Evolutionary conservation across 1,284 basidiomycete genomes (phyloP), one percentile per base, ranked within the genome.

Genomic region (Pseudozyma sp.): DNA sequence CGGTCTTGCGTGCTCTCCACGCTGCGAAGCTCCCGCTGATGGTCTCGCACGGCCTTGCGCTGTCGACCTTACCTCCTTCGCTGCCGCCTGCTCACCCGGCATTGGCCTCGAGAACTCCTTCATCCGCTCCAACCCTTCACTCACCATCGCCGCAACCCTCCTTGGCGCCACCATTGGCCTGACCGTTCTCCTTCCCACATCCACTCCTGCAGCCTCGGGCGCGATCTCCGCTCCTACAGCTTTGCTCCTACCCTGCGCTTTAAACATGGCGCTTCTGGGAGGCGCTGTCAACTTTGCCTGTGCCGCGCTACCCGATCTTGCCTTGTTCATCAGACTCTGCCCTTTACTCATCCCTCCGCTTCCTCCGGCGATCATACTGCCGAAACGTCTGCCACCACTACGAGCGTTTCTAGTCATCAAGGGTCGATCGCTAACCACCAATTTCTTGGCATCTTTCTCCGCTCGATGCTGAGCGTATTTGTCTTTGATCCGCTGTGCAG

Each of bases 401-500:
- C 70, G 44, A 10, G 64, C 58, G 3, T 34, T 52, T 11, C 65
- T 60, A 0, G 35, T 38, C 62, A 70, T 62, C 35, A 75, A 35
- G 43, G 68, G 60, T 7, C 68, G 49, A 52, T 80, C 76, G 21
- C 74, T 64, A 2, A 80, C 76, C 9, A 80, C 68, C 11, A 78
- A 48, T 57, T 75, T 74, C 38, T 77, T 81, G 11, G 74, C 75
- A 5, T 79, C 77, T 50, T 80, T 80, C 52, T 74, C 75, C 7
- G 78, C 78, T 10, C 70, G 56, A 53, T 77, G 77, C 65, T 77
- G 74, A 3, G 70, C 78, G 52, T 80, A 81, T 31, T 78, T 78
- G 18, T 76, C 74, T 62, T 77, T 78, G 68, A 81, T 77, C 14
- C 76, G 57, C 34, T 72, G 69, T 2, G 69, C 70, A 1, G 77